Conservation (phyloP, 83 land plant genomes). For the Thuja plicata region DNA sequence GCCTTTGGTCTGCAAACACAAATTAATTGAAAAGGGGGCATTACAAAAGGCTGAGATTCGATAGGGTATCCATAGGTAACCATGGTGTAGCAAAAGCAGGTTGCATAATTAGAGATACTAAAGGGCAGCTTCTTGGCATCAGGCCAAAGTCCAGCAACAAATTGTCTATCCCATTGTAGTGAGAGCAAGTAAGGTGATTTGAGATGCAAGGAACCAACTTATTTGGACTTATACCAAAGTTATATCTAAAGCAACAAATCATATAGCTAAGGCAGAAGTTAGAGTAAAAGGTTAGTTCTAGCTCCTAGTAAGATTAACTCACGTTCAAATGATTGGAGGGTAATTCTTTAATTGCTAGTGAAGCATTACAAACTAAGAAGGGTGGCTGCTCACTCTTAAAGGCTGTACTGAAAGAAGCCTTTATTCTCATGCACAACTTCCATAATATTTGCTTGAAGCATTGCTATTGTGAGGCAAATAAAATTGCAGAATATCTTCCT, state of each 20-base stretch:
- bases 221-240: background rate
- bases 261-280: background rate
- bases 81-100: too few species aligned
- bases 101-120: background rate
- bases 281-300: background rate
- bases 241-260: background rate
- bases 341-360: background rate
- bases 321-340: background rate
- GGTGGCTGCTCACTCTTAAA: background rate
- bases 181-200: background rate
- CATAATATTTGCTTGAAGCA: background rate
- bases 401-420: background rate
- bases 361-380: background rate
- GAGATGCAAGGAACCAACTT: background rate
- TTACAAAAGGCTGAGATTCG: background rate
- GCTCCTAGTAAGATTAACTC: background rate
- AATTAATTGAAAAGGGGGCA: too few species aligned
- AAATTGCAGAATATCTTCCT: background rate
- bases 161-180: background rate
- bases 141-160: background rate
- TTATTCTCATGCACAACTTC: background rate
- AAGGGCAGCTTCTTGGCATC: background rate
- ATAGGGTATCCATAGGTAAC: background rate
- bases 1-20: too few species aligned
- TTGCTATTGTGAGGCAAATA: background rate